Percentiles rank a stretch among this genome's conserved stretches.
phyloP scores from a whole-genome alignment of 495 filamentous ascomycete species.

The Penicillium argentinense region DNA sequence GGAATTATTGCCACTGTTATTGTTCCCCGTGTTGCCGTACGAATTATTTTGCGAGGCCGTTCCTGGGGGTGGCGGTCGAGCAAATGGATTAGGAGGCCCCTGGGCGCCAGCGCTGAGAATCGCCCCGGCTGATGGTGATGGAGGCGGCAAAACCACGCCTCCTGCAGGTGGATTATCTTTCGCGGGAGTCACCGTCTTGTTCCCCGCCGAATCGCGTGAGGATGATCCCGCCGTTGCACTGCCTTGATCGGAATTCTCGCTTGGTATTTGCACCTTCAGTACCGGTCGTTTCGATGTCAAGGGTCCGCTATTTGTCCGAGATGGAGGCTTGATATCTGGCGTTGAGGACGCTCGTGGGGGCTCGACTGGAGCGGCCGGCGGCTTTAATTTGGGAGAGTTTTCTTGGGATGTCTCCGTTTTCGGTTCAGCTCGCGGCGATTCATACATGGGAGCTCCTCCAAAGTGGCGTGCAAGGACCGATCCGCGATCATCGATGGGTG shows the following conservation, averaged over 20 bases:
- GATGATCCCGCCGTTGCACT: slow-evolving; percentile 74
- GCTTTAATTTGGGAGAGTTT: slow-evolving; percentile 29
- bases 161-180: slow-evolving; percentile 61
- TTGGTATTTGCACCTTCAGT: slow-evolving; percentile 91
- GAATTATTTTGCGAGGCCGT: slow-evolving; percentile 35
- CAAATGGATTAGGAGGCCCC: slow-evolving; percentile 94
- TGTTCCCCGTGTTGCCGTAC: slow-evolving; percentile 65
- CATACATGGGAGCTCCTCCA: slow-evolving; percentile 52
- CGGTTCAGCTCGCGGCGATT: slow-evolving; percentile 43
- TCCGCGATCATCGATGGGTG: slow-evolving; percentile 89
- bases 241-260: slow-evolving; percentile 80
- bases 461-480: slow-evolving; percentile 88
- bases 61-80: slow-evolving; percentile 69
- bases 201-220: slow-evolving; percentile 67
- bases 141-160: slow-evolving; percentile 84
- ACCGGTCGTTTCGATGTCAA: slow-evolving; percentile 69
- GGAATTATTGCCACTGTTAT: slow-evolving; percentile 56
- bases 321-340: slow-evolving; percentile 67
- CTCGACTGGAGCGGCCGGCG: slow-evolving; percentile 34
- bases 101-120: slow-evolving; percentile 88
- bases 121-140: slow-evolving; percentile 83
- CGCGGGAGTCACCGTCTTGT: slow-evolving; percentile 50
- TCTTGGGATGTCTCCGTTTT: slow-evolving; percentile 48
- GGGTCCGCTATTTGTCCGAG: slow-evolving; percentile 68
- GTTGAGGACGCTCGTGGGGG: slow-evolving; percentile 39